Evolutionary conservation across 192 early-diverging fungal species (phyloP), one percentile per base, ranked within the genome.

Genomic region (Podila epigama): DNA sequence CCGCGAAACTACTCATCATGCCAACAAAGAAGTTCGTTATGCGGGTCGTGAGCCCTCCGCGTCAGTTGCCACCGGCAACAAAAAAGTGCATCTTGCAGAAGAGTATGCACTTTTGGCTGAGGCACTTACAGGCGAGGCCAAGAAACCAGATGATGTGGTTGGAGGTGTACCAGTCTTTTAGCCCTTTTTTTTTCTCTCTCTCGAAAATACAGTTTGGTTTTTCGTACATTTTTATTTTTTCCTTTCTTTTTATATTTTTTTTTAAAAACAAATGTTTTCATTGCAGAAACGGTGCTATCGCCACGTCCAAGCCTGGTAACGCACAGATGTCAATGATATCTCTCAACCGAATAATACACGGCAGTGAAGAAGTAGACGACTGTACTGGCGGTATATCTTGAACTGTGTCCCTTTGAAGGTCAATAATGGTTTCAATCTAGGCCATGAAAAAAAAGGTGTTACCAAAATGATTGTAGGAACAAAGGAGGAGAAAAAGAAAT

Each of bases 31-130:
- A 37, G 39, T 42, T 11, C 68, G 58, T 25, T 73, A 63, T 79
- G 95, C 94, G 29, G 95, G 96, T 40, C 91, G 97, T 57, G 92
- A 92, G 63, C 92, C 92, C 44, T 93, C 92, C 39, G 97, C 94
- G 29, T 89, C 92, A n/a, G 91, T 93, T 35, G 92, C 93, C 42
- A 97, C 97, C 22, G 97, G 97, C 63, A 90, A 93, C 82, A 96
- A 98, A 89, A 96, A 96, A 92, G 90, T 93, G 65, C 95, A 97
- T 73, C 86, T 92, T 84, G 86, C 89, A 64, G 92, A 95, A 80
- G 92, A 93, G 81, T 90, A 91, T 79, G 82, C 84, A 36, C 66
- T 95, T 58, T 78, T 92, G 29, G 84, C 88, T 37, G 82, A 91
- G 61, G 93, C 93, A 5, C 82, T 94, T 56, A 85, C 89, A 37